Percentiles rank a stretch among this genome's conserved stretches.
These are phyloP conservation scores for Oryza glumipatula DNA, from an alignment of 176 grass and related monocot genomes.

Conservation along the genomic window DNA sequence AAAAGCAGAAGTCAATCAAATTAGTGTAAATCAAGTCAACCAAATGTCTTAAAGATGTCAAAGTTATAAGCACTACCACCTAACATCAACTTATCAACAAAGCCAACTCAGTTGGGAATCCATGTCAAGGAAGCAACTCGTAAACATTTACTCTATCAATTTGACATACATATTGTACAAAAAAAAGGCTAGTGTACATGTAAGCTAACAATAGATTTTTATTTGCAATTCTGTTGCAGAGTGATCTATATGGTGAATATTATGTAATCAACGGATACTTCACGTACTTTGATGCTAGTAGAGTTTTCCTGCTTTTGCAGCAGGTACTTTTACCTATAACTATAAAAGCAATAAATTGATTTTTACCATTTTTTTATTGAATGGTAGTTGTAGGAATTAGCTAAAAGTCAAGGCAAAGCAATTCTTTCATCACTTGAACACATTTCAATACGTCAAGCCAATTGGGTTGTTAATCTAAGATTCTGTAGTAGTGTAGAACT, in stretches of 20 bases:
- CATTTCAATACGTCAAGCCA: constrained; percentile 18
- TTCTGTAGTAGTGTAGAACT: background rate
- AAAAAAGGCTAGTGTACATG: constrained; percentile 11
- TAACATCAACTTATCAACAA: constrained; percentile 11
- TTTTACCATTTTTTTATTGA: constrained; percentile 14
- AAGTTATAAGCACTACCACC: background rate
- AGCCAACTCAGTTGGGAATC: constrained; percentile 11
- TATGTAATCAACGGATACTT: constrained; percentile 22
- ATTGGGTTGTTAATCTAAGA: constrained; percentile 20
- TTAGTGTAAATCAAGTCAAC: constrained; percentile 20
- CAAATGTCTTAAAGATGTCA: constrained; percentile 17
- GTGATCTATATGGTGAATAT: background rate
- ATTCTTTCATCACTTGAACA: constrained; percentile 21
- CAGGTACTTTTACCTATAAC: constrained; percentile 25
- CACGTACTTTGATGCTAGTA: background rate
- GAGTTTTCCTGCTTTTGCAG: background rate
- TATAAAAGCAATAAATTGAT: background rate
- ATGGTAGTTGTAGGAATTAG: background rate
- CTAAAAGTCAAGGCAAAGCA: background rate
- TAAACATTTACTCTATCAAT: background rate
- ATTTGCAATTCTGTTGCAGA: constrained; percentile 15
- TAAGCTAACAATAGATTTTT: background rate
- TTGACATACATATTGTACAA: background rate
- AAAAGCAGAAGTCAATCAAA: constrained; percentile 25
- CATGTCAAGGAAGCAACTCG: background rate